Base-by-base conservation (phyloP, 805 yeast species). In the Candida arabinofermentans region DNA sequence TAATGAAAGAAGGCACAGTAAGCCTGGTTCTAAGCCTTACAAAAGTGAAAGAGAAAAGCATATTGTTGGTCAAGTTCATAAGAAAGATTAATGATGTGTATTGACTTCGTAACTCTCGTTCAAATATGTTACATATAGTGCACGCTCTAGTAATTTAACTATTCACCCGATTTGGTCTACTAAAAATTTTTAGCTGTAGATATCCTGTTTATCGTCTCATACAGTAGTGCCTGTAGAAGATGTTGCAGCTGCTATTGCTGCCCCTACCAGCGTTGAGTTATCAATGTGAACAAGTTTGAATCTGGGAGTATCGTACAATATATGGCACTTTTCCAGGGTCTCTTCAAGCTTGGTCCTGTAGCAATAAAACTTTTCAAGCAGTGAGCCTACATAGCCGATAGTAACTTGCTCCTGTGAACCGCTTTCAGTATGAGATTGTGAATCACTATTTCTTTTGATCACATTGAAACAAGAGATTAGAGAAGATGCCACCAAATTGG, bases 41-140 rank as follows among this genome's bases (percentile, higher is more conserved):
- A 71, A 69, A 39, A 71, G 84, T 22, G 97, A 90, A 66, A 78
- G 96, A 54, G 81, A 81, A 58, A 87, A 86, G 67, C 98, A 90
- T 60, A 81, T 93, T 51, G 76, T 89, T 39, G 93, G 91, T 8
- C 77, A 83, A 29, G 93, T 86, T 6, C 77, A 82, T 53, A 76
- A 81, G 51, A 65, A 70, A 31, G 56, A 35, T 43, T 12, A 12
- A 4, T 34, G 14, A 26, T 12, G 29, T 3, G 5, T 26, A 26
- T 13, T 26, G 13, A 13, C n/a, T n/a, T n/a, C n/a, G n/a, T n/a
- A n/a, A n/a, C 5, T 29, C 12, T 12, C 13, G 24, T 23, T 23
- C 24, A 13, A 26, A n/a, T n/a, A n/a, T n/a, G n/a, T n/a, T n/a
- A n/a, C n/a, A n/a, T n/a, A n/a, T n/a, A n/a, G n/a, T n/a, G n/a